Evolutionary conservation across 2,329 filamentous ascomycete species (phyloP).

Genomic region (Colletotrichum sp.): DNA sequence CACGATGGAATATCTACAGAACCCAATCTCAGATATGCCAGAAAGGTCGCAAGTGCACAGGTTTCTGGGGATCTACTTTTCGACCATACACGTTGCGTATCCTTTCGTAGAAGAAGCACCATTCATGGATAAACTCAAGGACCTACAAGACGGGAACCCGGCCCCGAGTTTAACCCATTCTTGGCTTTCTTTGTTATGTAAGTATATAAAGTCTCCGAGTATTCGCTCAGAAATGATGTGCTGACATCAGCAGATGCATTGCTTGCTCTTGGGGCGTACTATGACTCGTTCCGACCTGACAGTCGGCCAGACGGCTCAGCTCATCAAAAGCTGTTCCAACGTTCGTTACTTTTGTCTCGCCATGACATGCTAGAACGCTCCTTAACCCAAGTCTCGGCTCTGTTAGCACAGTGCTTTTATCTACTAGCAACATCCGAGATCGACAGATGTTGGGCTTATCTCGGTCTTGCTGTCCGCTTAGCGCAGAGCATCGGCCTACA

Average conservation of each 20-base stretch:
- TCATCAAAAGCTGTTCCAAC: neutral
- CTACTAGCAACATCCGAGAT: neutral
- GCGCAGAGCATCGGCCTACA: neutral
- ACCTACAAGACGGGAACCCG: neutral
- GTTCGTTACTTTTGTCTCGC: neutral
- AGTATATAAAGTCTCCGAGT: neutral
- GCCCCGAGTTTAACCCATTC: neutral
- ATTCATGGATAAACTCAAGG: neutral
- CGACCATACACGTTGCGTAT: neutral
- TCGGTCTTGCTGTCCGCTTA: neutral
- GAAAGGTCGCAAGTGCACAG: neutral
- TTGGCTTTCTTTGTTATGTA: neutral
- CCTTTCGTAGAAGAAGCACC: neutral
- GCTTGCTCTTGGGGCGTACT: neutral
- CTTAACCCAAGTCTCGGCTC: neutral
- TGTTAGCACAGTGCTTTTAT: neutral
- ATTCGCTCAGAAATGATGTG: fast-evolving
- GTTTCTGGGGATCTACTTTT: neutral
- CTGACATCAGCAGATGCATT: neutral
- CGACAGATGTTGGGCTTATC: neutral
- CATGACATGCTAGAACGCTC: neutral
- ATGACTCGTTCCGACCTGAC: neutral
- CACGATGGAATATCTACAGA: neutral
- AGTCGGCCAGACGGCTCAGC: neutral
- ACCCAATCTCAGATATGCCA: neutral